These are phyloP conservation scores for Leishmania gerbilli DNA, from an alignment of 208 protist genomes.

Conservation along the genomic window DNA sequence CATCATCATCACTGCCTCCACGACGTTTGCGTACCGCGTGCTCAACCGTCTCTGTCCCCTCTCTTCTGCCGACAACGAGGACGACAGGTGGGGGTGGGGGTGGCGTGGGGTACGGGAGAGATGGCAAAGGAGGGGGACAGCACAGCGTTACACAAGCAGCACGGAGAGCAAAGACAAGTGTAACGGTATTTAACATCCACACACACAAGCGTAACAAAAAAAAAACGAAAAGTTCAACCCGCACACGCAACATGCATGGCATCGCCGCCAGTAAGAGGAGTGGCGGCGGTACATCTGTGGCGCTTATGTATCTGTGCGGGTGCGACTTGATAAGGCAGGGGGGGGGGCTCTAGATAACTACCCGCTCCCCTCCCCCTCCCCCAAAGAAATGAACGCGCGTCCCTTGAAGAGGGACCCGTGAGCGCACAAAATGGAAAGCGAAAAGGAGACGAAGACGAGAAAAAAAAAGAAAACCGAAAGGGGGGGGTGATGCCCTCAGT, in stretches of 20 bases:
- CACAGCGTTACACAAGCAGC: neutral
- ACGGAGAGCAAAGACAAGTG: neutral
- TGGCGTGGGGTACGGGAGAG: neutral
- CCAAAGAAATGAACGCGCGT: neutral
- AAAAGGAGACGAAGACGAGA: neutral
- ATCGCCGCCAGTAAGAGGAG: neutral
- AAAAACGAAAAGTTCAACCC: no score
- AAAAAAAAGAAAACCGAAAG: neutral
- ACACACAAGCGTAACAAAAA: no score
- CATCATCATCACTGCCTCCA: neutral
- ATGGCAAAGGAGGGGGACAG: neutral
- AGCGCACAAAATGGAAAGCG: neutral
- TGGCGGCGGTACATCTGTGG: neutral
- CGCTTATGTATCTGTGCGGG: neutral
- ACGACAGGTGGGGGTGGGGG: no score
- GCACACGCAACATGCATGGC: neutral
- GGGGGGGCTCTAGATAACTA: no score
- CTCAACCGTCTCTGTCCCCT: neutral
- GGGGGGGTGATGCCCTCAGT: neutral
- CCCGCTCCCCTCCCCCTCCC: no score
- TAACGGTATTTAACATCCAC: no score
- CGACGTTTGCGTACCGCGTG: neutral
- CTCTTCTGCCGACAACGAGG: neutral
- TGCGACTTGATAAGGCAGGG: neutral
- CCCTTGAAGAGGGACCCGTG: neutral